These are phyloP conservation scores for Syzygium aqueum DNA, from an alignment of 345 rosid species.

Conservation along the genomic window DNA sequence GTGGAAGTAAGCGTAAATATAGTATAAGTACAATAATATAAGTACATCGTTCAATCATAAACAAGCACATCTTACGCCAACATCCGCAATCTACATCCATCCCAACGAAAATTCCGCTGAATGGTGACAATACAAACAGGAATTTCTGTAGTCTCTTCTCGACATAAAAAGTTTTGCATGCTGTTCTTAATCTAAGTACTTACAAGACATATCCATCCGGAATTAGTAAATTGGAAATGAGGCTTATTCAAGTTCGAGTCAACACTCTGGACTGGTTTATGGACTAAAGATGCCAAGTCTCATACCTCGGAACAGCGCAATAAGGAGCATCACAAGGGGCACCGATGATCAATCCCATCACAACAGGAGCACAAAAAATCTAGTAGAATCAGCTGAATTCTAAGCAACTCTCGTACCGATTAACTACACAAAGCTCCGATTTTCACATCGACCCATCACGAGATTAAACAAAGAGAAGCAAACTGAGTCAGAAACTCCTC, in stretches of 20 bases:
- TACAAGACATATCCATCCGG: neutral
- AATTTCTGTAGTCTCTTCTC: neutral
- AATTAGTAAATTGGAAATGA: neutral
- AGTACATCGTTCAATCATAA: neutral
- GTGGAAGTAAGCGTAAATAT: neutral
- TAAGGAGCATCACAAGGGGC: neutral
- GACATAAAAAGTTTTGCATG: neutral
- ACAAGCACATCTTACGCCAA: neutral
- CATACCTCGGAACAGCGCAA: neutral
- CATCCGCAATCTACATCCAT: neutral
- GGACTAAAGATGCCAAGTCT: neutral
- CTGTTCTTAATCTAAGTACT: neutral
- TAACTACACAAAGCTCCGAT: neutral
- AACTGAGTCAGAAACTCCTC: neutral
- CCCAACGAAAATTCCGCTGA: neutral
- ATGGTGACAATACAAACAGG: neutral
- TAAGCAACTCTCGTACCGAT: neutral
- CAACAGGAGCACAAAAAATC: neutral
- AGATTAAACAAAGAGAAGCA: slow-evolving; percentile 5
- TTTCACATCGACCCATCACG: neutral
- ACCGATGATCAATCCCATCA: neutral
- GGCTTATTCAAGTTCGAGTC: neutral
- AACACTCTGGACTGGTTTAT: neutral
- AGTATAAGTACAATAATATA: neutral
- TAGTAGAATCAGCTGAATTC: neutral